phyloP scores from a whole-genome alignment of 208 protist species.

The Acanthamoeba royreba region DNA sequence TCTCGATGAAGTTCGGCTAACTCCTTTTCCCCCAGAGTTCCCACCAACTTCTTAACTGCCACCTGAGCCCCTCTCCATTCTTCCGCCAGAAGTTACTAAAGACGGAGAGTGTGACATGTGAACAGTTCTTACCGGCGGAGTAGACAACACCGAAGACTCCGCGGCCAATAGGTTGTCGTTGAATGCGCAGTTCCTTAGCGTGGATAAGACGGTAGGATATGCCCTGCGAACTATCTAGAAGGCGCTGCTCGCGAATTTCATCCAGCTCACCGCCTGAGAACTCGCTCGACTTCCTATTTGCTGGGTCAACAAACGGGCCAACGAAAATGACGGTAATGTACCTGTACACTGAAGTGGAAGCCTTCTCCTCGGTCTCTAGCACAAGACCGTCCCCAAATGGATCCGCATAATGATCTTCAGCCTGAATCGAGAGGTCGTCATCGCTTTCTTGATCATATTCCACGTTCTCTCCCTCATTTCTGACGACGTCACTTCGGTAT shows the following conservation, averaged over 20 bases:
- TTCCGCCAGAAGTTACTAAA: neutral
- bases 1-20: neutral
- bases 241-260: neutral
- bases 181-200: neutral
- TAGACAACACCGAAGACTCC: slow-evolving; percentile 2
- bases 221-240: neutral
- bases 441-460: neutral
- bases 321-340: neutral
- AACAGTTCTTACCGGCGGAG: neutral
- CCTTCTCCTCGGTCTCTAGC: neutral
- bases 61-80: neutral
- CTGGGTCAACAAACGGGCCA: neutral
- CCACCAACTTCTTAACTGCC: slow-evolving; percentile 18
- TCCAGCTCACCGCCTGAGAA: neutral
- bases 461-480: neutral
- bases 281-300: neutral
- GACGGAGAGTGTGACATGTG: neutral
- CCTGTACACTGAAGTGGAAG: neutral
- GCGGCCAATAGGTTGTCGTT: neutral
- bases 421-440: neutral
- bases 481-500: neutral
- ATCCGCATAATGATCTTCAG: neutral
- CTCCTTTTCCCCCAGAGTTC: neutral
- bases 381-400: neutral
- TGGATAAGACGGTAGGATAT: neutral